Base-by-base conservation (phyloP, 441 rosid species). In the Macaranga tanarius region DNA sequence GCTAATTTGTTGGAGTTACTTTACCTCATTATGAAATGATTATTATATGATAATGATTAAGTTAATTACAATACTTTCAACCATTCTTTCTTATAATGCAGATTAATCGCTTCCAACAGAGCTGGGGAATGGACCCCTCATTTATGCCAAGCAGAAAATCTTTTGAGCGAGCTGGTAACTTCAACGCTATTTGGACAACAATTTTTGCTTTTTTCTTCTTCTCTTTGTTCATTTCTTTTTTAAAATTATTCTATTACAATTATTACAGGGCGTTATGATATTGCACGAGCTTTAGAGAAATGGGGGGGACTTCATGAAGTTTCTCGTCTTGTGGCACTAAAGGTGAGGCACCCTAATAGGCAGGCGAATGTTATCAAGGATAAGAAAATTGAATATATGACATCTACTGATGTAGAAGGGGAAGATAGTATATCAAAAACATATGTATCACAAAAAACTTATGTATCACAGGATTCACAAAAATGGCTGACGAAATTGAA, bases 281-380 rank as follows among this genome's bases (percentile, higher is more conserved):
- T 95, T 28, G 99, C 99, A 1, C 86, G 98, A 4, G 97, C 98
- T 64, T 79, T 92, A 26, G 99, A 95, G 90, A 95, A 92, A 82
- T 95, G 99, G 97, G 98, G 99, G 19, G 98, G 98, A 11, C 84
- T 92, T 20, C 96, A 84, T 47, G 95, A 95, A 84, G 97, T 92
- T 22, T 90, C 98, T 38, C 89, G 95, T 22, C 90, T 95, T 6
- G 56, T 92, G 70, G 84, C 93, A 1, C 87, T 95, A n/a, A 87
- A 89, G 79, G 86, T 91, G 73, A 89, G 99, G 82, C 89, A 86
- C 72, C 93, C 92, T 1, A 88, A 80, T 70, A 86, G 90, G 54
- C 92, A 82, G 73, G 70, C 73, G 44, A 83, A 76, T 55, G 73
- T 73, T 19, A 77, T 72, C 42, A 87, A 79, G 80, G 91, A 92